These are phyloP conservation scores for Diaporthe citriasiana DNA, from an alignment of 2,329 filamentous ascomycete genomes.

Conservation along the genomic window DNA sequence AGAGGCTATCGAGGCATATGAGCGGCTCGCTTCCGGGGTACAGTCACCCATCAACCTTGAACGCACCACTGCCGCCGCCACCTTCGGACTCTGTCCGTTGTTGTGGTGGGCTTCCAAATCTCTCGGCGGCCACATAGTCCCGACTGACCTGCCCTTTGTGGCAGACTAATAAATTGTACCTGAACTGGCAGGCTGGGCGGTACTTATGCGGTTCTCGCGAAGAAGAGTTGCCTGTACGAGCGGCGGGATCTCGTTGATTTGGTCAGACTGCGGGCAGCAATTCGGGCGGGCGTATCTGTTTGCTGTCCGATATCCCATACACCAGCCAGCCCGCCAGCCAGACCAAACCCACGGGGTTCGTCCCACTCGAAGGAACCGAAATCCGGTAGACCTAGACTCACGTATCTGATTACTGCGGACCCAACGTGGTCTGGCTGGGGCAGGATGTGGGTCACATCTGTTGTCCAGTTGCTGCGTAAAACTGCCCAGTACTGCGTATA, in stretches of 20 bases:
- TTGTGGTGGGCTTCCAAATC: conserved; percentile 31
- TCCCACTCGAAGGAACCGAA: conserved; percentile 33
- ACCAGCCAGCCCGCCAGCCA: conserved; percentile 20
- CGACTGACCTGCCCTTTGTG: conserved; percentile 31
- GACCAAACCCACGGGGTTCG: conserved; percentile 26
- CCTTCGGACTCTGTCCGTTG: conserved; percentile 30
- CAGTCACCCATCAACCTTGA: conserved; percentile 28
- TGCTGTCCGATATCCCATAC: conserved; percentile 14
- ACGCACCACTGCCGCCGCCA: conserved; percentile 34
- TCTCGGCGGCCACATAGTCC: conserved; percentile 23
- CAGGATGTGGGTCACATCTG: conserved; percentile 19
- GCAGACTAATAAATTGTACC: conserved; percentile 24
- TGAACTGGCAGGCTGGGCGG: conserved; percentile 16
- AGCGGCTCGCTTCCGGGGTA: conserved; percentile 34
- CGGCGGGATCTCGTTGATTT: background rate
- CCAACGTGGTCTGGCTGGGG: conserved; percentile 27
- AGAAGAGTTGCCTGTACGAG: background rate
- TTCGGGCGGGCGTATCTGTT: background rate
- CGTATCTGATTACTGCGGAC: conserved; percentile 11
- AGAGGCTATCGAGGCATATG: conserved; percentile 28
- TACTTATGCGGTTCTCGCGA: background rate
- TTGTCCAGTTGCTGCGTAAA: conserved; percentile 2
- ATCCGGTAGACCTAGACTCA: conserved; percentile 27
- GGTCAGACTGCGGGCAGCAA: background rate
- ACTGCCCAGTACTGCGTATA: background rate